These are phyloP conservation scores for Colletotrichum spinosum DNA, from an alignment of 2,329 filamentous ascomycete species.

Conservation along the genomic window DNA sequence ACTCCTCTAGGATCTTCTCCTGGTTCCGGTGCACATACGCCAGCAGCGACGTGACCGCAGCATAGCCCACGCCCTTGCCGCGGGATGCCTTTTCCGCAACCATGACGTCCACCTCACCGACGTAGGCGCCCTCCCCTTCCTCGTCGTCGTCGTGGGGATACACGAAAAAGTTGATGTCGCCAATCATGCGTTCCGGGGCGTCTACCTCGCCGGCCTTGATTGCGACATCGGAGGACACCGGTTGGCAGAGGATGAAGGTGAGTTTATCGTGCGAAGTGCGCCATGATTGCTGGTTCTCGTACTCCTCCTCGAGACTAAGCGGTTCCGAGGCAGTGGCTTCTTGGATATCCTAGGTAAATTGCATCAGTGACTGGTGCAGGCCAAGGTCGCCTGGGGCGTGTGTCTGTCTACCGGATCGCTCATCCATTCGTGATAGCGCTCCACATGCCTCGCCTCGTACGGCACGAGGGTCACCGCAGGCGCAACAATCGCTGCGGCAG, in stretches of 20 bases:
- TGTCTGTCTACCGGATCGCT: constrained; percentile 71
- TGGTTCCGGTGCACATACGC: constrained; percentile 72
- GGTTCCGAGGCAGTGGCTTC: constrained; percentile 89
- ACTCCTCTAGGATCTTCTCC: constrained; percentile 63
- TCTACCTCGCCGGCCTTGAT: constrained; percentile 61
- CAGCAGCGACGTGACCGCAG: constrained; percentile 76
- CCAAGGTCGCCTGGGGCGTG: too few species aligned
- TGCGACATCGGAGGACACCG: constrained; percentile 42
- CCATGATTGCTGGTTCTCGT: constrained; percentile 92
- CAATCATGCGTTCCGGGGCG: constrained; percentile 69
- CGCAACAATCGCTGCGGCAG: constrained; percentile 72
- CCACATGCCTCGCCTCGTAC: constrained; percentile 85
- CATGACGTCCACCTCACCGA: constrained; percentile 90
- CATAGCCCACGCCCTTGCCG: constrained; percentile 72
- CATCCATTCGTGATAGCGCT: constrained; percentile 92
- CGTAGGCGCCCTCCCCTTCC: constrained; percentile 50
- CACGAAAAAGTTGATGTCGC: constrained; percentile 87
- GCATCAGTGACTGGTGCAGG: neutral
- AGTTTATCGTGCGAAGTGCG: constrained; percentile 85
- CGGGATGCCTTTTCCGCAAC: constrained; percentile 72
- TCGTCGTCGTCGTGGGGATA: constrained; percentile 67
- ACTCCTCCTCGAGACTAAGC: constrained; percentile 83
- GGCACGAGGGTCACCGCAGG: constrained; percentile 80
- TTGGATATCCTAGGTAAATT: constrained; percentile 72
- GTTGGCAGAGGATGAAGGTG: constrained; percentile 86